phyloP scores from a whole-genome alignment of 805 yeast genomes.

The Hanseniaspora guilliermondii region DNA sequence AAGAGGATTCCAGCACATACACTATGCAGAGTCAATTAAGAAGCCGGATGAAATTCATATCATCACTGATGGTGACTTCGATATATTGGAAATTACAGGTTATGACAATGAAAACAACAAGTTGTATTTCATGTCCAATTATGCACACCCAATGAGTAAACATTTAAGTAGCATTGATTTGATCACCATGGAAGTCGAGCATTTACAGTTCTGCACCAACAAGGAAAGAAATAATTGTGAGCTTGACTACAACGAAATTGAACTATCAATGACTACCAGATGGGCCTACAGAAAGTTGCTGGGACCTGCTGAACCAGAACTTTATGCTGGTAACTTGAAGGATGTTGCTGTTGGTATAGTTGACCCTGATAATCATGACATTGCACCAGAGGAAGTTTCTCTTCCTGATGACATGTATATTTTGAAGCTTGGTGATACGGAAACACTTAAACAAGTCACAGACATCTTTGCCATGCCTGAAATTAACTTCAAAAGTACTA shows the following conservation, averaged over 20 bases:
- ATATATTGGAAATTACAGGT: conserved; percentile 36
- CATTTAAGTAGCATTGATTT: conserved; percentile 45
- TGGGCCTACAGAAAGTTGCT: conserved; percentile 26
- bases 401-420: conserved; percentile 13
- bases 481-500: conserved; percentile 30
- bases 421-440: conserved; percentile 15
- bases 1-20: conserved; percentile 50
- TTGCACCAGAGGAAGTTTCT: not conserved
- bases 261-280: conserved; percentile 46
- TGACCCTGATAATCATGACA: conserved; percentile 5
- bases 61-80: conserved; percentile 40
- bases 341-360: conserved; percentile 10
- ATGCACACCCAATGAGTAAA: conserved; percentile 34
- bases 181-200: conserved; percentile 17
- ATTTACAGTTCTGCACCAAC: conserved; percentile 12
- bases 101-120: conserved; percentile 37
- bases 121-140: conserved; percentile 48
- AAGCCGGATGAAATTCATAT: conserved; percentile 30
- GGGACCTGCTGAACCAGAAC: conserved; percentile 22
- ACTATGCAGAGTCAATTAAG: conserved; percentile 39
- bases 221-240: conserved; percentile 19
- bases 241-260: conserved; percentile 32
- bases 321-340: conserved; percentile 21
- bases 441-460: conserved; percentile 17
- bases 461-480: conserved; percentile 37